A percentile compares a stretch with the other conserved stretches of the same genome.
Evolutionary conservation across 495 filamentous ascomycete species (phyloP).

Genomic region (Hamigera avellanea): DNA sequence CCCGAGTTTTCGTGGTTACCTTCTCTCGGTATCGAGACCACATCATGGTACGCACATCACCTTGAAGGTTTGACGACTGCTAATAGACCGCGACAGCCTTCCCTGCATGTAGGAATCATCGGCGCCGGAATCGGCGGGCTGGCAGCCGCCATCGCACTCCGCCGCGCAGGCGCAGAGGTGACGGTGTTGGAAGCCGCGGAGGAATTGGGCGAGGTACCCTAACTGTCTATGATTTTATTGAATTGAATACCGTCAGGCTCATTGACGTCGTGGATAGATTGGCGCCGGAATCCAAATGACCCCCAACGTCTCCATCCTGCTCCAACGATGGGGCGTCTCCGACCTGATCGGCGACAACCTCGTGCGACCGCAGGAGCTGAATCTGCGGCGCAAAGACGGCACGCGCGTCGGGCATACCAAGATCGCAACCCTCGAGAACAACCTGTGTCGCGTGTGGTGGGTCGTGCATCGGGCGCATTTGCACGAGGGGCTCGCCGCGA

Average conservation of each 20-base stretch:
- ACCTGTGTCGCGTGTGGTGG: constrained; percentile 18
- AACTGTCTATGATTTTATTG: constrained; percentile 1
- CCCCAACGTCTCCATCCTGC: constrained; percentile 39
- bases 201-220: constrained; percentile 37
- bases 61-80: too few species aligned
- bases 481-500: constrained; percentile 21
- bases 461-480: constrained; percentile 29
- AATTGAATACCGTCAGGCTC: background rate
- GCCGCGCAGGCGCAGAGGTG: constrained; percentile 55
- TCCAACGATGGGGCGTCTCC: constrained; percentile 24
- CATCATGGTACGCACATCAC: too few species aligned
- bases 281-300: constrained; percentile 52
- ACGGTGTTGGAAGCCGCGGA: constrained; percentile 41
- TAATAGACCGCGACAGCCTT: too few species aligned
- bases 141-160: constrained; percentile 48
- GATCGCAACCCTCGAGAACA: constrained; percentile 9
- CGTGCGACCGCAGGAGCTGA: constrained; percentile 24
- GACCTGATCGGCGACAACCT: constrained; percentile 24
- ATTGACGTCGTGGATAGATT: constrained; percentile 17
- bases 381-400: constrained; percentile 27
- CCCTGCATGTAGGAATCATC: constrained; percentile 43
- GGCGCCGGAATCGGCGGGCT: constrained; percentile 67
- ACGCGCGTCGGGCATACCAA: constrained; percentile 23
- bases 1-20: too few species aligned
- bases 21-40: too few species aligned